These are phyloP conservation scores for Colletotrichum chrysophilum DNA, from an alignment of 2,329 filamentous ascomycete species.

Conservation along the genomic window DNA sequence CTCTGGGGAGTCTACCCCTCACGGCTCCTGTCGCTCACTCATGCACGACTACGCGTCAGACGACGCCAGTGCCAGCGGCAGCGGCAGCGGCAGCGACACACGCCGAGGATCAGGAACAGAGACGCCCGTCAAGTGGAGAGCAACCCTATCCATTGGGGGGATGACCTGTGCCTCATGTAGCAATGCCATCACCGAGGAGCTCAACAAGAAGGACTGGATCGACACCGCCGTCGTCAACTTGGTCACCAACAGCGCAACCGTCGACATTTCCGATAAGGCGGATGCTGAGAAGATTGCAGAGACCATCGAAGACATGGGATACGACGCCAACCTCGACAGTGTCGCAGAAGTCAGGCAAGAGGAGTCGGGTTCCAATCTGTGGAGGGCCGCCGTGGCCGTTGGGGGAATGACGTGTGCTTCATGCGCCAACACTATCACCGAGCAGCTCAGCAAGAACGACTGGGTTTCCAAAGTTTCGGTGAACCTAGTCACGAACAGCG, in stretches of 20 bases:
- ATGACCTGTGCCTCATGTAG: conserved; percentile 78
- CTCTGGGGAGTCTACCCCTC: conserved; percentile 16
- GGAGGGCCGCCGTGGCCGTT: conserved; percentile 62
- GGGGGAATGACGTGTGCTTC: conserved; percentile 78
- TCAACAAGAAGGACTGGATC: conserved; percentile 64
- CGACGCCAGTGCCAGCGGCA: neutral
- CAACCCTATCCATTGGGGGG: conserved; percentile 66
- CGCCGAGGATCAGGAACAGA: neutral
- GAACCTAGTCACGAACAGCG: conserved; percentile 65
- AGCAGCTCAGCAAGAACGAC: conserved; percentile 59
- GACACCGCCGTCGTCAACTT: conserved; percentile 66
- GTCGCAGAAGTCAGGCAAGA: conserved; percentile 47
- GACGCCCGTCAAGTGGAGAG: conserved; percentile 43
- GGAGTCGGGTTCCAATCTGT: conserved; percentile 50
- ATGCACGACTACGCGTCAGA: neutral
- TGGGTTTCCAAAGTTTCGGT: conserved; percentile 59
- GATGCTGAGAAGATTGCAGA: conserved; percentile 42
- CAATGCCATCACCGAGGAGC: conserved; percentile 64
- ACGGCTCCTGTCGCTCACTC: neutral
- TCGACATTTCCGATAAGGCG: conserved; percentile 54
- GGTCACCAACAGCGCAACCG: conserved; percentile 68
- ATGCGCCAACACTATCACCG: conserved; percentile 68
- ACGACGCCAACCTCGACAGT: conserved; percentile 65
- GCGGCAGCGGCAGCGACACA: neutral
- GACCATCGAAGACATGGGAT: conserved; percentile 67